These are phyloP conservation scores for Fusarium piperis DNA, from an alignment of 2,329 filamentous ascomycete genomes.

Conservation along the genomic window DNA sequence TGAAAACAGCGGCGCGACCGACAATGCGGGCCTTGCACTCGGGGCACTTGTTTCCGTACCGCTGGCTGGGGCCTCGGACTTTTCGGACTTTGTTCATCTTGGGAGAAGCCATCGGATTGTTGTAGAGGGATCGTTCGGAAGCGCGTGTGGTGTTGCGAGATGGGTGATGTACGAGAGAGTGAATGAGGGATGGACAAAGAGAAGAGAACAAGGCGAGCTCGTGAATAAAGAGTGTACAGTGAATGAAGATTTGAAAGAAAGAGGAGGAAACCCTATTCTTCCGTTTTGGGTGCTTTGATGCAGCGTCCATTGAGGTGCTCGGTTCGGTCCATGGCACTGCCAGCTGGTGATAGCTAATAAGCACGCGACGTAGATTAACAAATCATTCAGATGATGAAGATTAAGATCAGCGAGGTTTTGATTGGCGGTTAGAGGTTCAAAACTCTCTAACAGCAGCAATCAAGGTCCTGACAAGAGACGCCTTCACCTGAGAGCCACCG, in stretches of 20 bases:
- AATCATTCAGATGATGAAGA: no score
- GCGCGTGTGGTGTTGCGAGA: background rate
- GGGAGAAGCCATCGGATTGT: background rate
- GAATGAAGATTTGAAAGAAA: background rate
- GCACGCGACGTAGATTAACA: no score
- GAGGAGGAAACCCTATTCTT: background rate
- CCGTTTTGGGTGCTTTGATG: background rate
- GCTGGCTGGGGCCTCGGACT: background rate
- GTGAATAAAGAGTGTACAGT: background rate
- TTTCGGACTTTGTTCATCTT: background rate
- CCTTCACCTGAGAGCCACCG: background rate
- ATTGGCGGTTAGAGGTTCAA: background rate
- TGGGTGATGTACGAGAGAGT: background rate
- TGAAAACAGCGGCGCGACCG: background rate
- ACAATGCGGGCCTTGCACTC: constrained; percentile 8
- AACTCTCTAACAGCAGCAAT: background rate
- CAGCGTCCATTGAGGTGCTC: background rate
- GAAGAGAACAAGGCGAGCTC: background rate
- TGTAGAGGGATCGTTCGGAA: background rate
- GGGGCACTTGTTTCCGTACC: background rate
- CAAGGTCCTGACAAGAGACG: background rate
- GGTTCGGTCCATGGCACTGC: background rate
- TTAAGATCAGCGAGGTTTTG: no score
- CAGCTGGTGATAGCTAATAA: background rate
- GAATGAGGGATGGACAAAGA: background rate